A percentile compares a stretch with the other conserved stretches of the same genome.
Evolutionary conservation across 148 eudicot genomes (phyloP).

Genomic region (Vaccinium corymbosum): DNA sequence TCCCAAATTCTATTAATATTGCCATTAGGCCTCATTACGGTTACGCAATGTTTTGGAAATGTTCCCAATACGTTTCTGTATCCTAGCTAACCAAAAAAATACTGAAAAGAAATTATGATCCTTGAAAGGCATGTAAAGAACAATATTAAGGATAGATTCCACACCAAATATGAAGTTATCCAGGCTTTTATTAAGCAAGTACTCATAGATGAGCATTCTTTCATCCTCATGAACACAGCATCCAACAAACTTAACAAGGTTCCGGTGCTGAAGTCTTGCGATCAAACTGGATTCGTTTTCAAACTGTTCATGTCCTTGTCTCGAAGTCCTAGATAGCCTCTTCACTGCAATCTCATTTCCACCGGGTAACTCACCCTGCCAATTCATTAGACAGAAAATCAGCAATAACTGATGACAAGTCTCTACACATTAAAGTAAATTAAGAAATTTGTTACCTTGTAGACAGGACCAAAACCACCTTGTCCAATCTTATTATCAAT

Average conservation of each 20-base stretch:
- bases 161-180: slow-evolving; percentile 40
- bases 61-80: neutral
- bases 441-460: slow-evolving; percentile 21
- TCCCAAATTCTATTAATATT: neutral
- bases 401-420: neutral
- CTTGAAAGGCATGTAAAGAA: neutral
- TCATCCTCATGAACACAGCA: slow-evolving; percentile 23
- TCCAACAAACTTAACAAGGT: slow-evolving; percentile 23
- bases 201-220: slow-evolving; percentile 34
- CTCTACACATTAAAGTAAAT: neutral
- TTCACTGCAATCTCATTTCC: slow-evolving; percentile 26
- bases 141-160: neutral
- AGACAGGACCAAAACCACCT: slow-evolving; percentile 41
- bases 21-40: neutral
- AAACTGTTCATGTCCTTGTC: slow-evolving; percentile 25
- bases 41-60: neutral
- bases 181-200: slow-evolving; percentile 56
- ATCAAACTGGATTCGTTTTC: slow-evolving; percentile 20
- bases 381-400: neutral
- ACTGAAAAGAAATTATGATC: neutral
- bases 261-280: slow-evolving; percentile 26
- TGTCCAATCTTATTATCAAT: slow-evolving; percentile 26
- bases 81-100: neutral
- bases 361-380: slow-evolving; percentile 18
- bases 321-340: slow-evolving; percentile 19